phyloP scores from a whole-genome alignment of 768 basidiomycete genomes.

The Amanita pallidorosea region DNA sequence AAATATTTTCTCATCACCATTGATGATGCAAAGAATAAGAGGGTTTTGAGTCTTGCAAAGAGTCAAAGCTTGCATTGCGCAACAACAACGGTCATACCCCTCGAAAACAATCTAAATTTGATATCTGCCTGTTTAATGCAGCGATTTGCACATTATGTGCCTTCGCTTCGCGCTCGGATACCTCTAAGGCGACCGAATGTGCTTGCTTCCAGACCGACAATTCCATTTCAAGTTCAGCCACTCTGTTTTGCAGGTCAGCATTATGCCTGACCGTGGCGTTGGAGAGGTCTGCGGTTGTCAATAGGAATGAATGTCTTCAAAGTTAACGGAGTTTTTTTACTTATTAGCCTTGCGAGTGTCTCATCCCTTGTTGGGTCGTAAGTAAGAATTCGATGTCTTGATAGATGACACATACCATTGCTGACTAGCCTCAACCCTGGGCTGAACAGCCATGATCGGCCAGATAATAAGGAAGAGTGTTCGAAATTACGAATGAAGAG shows the following conservation, averaged over 20 bases:
- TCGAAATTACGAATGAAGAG: slow-evolving; percentile 18
- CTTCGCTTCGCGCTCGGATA: slow-evolving; percentile 50
- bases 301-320: slow-evolving; percentile 1
- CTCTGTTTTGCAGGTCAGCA: slow-evolving; percentile 48
- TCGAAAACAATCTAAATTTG: slow-evolving; percentile 43
- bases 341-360: slow-evolving; percentile 47
- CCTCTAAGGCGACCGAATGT: slow-evolving; percentile 50
- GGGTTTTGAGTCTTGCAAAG: slow-evolving; percentile 43
- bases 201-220: slow-evolving; percentile 63
- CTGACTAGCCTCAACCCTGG: slow-evolving; percentile 47
- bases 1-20: slow-evolving; percentile 66
- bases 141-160: slow-evolving; percentile 60
- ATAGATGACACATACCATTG: slow-evolving; percentile 42
- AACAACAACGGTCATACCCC: slow-evolving; percentile 13
- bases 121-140: slow-evolving; percentile 54
- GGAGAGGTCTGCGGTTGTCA: slow-evolving; percentile 41
- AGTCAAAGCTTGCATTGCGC: neutral
- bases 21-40: slow-evolving; percentile 65
- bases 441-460: slow-evolving; percentile 44
- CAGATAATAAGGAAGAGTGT: slow-evolving; percentile 18
- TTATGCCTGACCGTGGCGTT: slow-evolving; percentile 54
- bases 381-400: slow-evolving; percentile 6
- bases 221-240: slow-evolving; percentile 61
- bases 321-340: slow-evolving; percentile 21
- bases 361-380: slow-evolving; percentile 43